These are phyloP conservation scores for Polyporus tsugae DNA, from an alignment of 1,284 basidiomycete species.

Conservation along the genomic window DNA sequence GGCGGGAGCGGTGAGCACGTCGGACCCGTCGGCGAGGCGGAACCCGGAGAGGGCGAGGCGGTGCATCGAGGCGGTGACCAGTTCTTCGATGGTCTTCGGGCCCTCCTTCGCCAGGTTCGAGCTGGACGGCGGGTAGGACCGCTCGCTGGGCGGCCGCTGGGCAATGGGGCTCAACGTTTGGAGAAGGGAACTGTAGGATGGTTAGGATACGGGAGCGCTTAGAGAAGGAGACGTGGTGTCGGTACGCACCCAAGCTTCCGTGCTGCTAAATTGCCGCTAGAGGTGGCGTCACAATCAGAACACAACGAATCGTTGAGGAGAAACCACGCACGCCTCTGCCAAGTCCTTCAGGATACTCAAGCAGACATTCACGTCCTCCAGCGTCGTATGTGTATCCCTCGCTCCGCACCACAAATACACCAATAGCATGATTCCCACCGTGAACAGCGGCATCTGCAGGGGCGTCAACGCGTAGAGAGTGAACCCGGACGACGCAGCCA, in stretches of 20 bases:
- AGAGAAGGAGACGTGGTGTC: background rate
- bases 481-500: background rate
- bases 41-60: conserved; percentile 2
- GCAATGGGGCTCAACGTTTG: conserved; percentile 2
- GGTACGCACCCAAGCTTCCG: conserved; percentile 10
- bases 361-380: conserved; percentile 73
- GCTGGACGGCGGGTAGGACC: background rate
- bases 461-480: conserved; percentile 27
- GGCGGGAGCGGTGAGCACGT: background rate
- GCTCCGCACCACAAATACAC: conserved; percentile 72
- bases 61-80: background rate
- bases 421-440: conserved; percentile 67
- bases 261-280: conserved; percentile 4
- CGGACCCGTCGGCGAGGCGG: background rate
- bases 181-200: conserved; percentile 1
- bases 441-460: conserved; percentile 55
- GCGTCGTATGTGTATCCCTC: conserved; percentile 60
- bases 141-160: background rate
- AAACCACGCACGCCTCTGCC: conserved; percentile 51
- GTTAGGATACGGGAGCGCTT: background rate
- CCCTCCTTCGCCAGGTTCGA: background rate
- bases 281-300: background rate
- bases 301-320: background rate
- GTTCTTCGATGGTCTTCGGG: conserved; percentile 7
- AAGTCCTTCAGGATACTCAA: conserved; percentile 59